phyloP scores from a whole-genome alignment of 371 early-diverging fungal genomes.

The Mortierella sp. region DNA sequence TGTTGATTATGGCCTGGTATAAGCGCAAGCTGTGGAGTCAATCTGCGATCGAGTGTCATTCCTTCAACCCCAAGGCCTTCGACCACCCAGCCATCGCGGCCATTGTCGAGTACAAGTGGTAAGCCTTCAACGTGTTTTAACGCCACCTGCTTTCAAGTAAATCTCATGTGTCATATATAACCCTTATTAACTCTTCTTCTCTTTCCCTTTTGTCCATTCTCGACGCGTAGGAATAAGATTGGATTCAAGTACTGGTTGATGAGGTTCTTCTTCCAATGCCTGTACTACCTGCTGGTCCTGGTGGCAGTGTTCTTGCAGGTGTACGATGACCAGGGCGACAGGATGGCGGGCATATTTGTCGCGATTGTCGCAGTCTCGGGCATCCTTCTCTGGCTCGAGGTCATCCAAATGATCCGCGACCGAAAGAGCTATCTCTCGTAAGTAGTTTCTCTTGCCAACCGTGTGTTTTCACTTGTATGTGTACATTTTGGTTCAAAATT shows the following conservation, averaged over 20 bases:
- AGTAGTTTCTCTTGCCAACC: background rate
- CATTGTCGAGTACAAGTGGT: conserved; percentile 46
- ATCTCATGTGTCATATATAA: background rate
- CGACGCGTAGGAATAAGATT: conserved; percentile 32
- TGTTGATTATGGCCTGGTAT: background rate
- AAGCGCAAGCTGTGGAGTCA: conserved; percentile 8
- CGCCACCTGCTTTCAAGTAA: background rate
- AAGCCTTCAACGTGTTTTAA: background rate
- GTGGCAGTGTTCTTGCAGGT: conserved; percentile 20
- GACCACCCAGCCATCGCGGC: conserved; percentile 34
- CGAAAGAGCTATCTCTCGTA: conserved; percentile 20
- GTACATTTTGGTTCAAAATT: no score
- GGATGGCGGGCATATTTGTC: conserved; percentile 12
- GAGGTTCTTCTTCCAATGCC: conserved; percentile 25
- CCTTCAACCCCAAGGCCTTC: conserved; percentile 10
- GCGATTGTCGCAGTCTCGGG: conserved; percentile 10
- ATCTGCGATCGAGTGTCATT: conserved; percentile 2
- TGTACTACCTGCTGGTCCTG: conserved; percentile 27
- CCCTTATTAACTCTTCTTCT: no score
- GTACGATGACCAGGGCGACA: background rate
- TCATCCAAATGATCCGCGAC: conserved; percentile 2
- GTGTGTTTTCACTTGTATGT: background rate
- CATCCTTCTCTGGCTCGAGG: conserved; percentile 33
- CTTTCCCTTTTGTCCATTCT: background rate
- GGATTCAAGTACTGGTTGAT: conserved; percentile 29